phyloP scores from a whole-genome alignment of 306 rosid species.

The Castanea crenata region DNA sequence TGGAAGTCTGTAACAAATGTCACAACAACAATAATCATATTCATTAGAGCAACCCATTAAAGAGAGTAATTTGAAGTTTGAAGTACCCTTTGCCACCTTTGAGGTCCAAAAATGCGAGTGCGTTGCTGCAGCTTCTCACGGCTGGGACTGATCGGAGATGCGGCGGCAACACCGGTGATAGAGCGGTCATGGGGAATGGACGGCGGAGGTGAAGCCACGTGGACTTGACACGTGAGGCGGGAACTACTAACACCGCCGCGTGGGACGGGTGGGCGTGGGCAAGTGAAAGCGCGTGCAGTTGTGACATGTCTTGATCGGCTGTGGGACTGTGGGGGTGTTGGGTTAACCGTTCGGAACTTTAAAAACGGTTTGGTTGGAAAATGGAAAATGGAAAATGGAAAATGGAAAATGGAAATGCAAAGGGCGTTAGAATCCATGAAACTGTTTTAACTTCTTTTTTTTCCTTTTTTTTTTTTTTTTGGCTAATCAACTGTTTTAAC shows the following conservation, averaged over 20 bases:
- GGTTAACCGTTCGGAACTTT: no score
- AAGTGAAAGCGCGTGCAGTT: conserved; percentile 29
- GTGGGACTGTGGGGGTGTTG: background rate
- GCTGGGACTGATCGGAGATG: conserved; percentile 36
- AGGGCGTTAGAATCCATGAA: conserved; percentile 20
- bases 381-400: no score
- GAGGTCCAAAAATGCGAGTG: conserved; percentile 34
- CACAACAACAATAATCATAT: background rate
- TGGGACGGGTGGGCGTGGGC: conserved; percentile 13
- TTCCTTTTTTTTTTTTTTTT: background rate
- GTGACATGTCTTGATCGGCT: conserved; percentile 13
- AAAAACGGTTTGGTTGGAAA: no score
- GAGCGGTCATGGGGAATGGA: conserved; percentile 6
- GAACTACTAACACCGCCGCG: background rate
- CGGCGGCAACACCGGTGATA: conserved; percentile 22
- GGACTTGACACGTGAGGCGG: conserved; percentile 20
- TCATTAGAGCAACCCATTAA: background rate
- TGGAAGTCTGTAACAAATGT: background rate
- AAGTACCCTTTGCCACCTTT: conserved; percentile 58
- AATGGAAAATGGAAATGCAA: no score
- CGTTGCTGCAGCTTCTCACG: conserved; percentile 19
- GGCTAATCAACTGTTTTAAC: no score
- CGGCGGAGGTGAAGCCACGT: conserved; percentile 22
- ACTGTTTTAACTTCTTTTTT: background rate
- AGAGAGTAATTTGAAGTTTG: background rate